Conservation (phyloP, 2,329 filamentous ascomycete genomes). For the Aspergillus caelatus region DNA sequence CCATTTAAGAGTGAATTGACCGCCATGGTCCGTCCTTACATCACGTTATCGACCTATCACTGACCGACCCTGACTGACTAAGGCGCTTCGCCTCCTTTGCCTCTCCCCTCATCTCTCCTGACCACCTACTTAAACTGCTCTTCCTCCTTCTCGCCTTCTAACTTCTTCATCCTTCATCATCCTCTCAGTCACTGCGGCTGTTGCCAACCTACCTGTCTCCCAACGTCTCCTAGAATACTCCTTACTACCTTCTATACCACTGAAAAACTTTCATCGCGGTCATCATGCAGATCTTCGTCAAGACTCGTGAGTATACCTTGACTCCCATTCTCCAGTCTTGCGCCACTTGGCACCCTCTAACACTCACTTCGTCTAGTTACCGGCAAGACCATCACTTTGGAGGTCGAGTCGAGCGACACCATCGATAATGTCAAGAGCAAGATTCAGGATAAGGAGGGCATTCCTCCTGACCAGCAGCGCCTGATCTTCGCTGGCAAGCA, state of each 20-base stretch:
- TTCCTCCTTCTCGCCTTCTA: constrained; percentile 25
- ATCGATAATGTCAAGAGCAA: constrained; percentile 62
- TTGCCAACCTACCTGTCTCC: not conserved
- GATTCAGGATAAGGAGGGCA: constrained; percentile 63
- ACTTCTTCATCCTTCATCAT: constrained; percentile 19
- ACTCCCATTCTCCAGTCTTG: constrained; percentile 30
- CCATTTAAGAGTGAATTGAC: constrained; percentile 8
- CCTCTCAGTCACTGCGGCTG: not conserved
- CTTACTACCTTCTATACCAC: constrained; percentile 26
- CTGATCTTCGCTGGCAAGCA: constrained; percentile 63
- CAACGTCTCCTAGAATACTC: not conserved
- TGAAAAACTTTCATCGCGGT: constrained; percentile 26
- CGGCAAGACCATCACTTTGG: constrained; percentile 58
- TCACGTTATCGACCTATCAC: constrained; percentile 34
- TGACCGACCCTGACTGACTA: constrained; percentile 28
- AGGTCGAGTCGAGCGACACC: constrained; percentile 53
- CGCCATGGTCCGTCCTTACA: constrained; percentile 15
- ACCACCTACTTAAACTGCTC: constrained; percentile 35
- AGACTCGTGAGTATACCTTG: constrained; percentile 72
- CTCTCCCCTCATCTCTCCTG: constrained; percentile 27
- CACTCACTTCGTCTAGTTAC: constrained; percentile 56
- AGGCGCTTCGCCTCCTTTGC: constrained; percentile 30
- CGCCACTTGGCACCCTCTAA: constrained; percentile 24
- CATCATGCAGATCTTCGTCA: constrained; percentile 97
- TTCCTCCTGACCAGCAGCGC: constrained; percentile 61